These are phyloP conservation scores for Harrya chromipes DNA, from an alignment of 768 basidiomycete genomes.

Conservation along the genomic window DNA sequence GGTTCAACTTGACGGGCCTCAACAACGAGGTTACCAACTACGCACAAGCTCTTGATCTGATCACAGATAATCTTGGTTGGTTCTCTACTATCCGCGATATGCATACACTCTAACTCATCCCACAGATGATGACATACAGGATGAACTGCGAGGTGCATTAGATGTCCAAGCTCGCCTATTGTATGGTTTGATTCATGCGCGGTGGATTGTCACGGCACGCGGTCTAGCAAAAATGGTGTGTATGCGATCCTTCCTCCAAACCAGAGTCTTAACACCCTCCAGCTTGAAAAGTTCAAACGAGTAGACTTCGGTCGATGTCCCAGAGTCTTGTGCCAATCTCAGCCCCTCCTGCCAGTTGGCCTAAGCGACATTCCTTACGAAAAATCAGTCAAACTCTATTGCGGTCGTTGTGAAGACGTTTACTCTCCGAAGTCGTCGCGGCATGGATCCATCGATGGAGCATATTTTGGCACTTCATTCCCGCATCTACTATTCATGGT, in stretches of 20 bases:
- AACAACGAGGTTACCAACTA: conserved; percentile 97
- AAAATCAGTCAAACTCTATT: conserved; percentile 98
- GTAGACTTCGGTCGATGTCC: conserved; percentile 99
- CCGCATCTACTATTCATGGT: conserved; percentile 97
- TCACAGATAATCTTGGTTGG: conserved; percentile 92
- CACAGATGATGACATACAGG: conserved; percentile 90
- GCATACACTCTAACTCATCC: not conserved
- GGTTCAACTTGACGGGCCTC: conserved; percentile 96
- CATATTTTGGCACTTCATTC: conserved; percentile 98
- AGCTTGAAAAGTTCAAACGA: conserved; percentile 97
- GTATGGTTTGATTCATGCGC: conserved; percentile 94
- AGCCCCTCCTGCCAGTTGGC: conserved; percentile 95
- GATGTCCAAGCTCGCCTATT: conserved; percentile 92
- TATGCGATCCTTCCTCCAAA: not conserved
- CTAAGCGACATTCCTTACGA: conserved; percentile 97
- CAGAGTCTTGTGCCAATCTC: conserved; percentile 90
- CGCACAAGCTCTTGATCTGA: conserved; percentile 88
- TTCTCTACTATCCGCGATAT: conserved; percentile 2
- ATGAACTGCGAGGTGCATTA: conserved; percentile 86
- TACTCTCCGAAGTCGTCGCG: conserved; percentile 97
- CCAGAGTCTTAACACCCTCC: conserved; percentile 3
- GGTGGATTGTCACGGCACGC: conserved; percentile 94
- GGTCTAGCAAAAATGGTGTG: conserved; percentile 93
- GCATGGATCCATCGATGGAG: conserved; percentile 97
- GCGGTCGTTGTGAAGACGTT: conserved; percentile 97